Base-by-base conservation (phyloP, 768 basidiomycete species). In the Suillus decipiens region DNA sequence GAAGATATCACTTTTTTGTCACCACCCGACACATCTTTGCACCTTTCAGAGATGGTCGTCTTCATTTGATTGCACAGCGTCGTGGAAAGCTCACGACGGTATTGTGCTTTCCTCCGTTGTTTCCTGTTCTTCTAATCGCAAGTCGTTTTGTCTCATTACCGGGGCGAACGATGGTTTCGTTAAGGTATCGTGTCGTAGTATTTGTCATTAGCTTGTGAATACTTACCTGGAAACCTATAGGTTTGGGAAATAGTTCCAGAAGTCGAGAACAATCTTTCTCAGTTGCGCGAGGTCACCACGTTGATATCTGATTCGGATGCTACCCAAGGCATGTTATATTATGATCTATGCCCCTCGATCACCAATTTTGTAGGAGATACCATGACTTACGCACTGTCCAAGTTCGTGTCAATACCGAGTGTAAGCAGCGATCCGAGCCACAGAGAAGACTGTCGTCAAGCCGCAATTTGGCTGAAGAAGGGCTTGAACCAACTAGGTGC, bases 381-480 rank as follows among this genome's bases (percentile, higher is more conserved):
- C 14, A 81, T 96, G 79, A 81, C 87, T 2, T 89, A 89, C 69
- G 92, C 92, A 0, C 80, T 96, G 6, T 87, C 89, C 0, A 90
- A 92, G 70, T 93, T 99, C 65, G 82, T 97, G 7, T 87, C 93
- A 0, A 91, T 95, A 47, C 92, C 89, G 1, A 96, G 95, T 51
- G 84, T 99, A 57, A 95, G 93, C 69, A 86, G 83, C 55, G 81
- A 81, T 61, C 81, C 85, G 1, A 71, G 77, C 1, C 86, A 91
- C 71, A 82, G 86, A 61, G 93, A 94, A 73, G 90, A 96, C 72
- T 99, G 97, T 72, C 84, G 95, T 59, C 96, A 99, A 72, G 92
- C 94, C 1, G 95, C 95, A 6, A 89, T 96, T 50, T 95, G 95
- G 89, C 77, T 99, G 61, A 90, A 90, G 71, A 95, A 93, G 68